These are phyloP conservation scores for Acorus gramineus DNA, from an alignment of 106 monocot species.

Conservation along the genomic window DNA sequence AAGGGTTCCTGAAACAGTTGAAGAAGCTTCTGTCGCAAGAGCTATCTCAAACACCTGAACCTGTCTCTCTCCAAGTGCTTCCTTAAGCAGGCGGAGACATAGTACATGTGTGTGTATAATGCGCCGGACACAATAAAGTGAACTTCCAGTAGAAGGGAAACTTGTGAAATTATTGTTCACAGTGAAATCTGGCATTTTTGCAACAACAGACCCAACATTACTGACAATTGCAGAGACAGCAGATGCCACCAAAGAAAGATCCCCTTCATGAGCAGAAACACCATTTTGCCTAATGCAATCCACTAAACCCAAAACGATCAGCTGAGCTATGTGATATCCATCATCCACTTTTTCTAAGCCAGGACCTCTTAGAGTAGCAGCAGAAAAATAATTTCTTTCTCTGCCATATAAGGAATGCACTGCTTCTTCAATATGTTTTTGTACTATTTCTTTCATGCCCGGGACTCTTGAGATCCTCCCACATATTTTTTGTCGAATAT, in stretches of 20 bases:
- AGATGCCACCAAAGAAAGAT: slow-evolving; percentile 63
- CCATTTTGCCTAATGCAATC: slow-evolving; percentile 81
- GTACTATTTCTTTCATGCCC: slow-evolving; percentile 72
- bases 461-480: slow-evolving; percentile 48
- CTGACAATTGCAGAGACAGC: slow-evolving; percentile 81
- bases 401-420: slow-evolving; percentile 48
- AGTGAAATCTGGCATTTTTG: slow-evolving; percentile 48
- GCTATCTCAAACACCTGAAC: slow-evolving; percentile 72
- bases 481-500: slow-evolving; percentile 63
- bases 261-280: slow-evolving; percentile 50
- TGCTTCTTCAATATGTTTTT: slow-evolving; percentile 76
- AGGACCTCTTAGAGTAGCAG: slow-evolving; percentile 22
- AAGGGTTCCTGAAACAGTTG: slow-evolving; percentile 47
- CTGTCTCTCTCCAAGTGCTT: slow-evolving; percentile 74
- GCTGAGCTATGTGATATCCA: slow-evolving; percentile 58
- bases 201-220: slow-evolving; percentile 58
- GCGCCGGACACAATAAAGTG: slow-evolving; percentile 42
- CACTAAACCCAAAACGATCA: slow-evolving; percentile 50
- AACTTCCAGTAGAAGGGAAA: slow-evolving; percentile 25
- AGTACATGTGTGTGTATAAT: slow-evolving; percentile 66
- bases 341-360: slow-evolving; percentile 59
- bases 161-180: slow-evolving; percentile 27
- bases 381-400: slow-evolving; percentile 51
- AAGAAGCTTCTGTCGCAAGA: slow-evolving; percentile 79
- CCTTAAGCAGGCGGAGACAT: slow-evolving; percentile 79